A percentile compares a stretch with the other conserved stretches of the same genome.
Evolutionary conservation across 192 early-diverging fungal species (phyloP).

Genomic region (Coemansia umbellata): DNA sequence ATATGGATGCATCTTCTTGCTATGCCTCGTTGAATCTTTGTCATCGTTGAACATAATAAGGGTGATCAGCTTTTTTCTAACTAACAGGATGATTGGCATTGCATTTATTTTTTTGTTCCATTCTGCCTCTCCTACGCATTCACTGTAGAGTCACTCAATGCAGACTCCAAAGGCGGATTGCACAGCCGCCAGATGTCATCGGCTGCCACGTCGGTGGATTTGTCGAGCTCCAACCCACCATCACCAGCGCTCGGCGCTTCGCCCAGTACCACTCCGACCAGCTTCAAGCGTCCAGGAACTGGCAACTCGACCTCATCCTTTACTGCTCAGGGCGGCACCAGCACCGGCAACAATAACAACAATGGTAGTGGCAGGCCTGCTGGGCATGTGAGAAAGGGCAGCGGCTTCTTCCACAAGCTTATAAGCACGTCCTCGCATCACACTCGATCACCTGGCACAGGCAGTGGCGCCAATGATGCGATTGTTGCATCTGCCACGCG

Average conservation of each 20-base stretch:
- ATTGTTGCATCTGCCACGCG: neutral
- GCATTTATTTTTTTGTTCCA: no score
- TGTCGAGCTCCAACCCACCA: no score
- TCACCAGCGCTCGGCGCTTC: no score
- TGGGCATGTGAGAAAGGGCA: slow-evolving; percentile 38
- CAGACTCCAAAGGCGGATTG: neutral
- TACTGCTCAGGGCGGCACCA: neutral
- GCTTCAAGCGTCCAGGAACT: no score
- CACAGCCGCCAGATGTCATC: slow-evolving; percentile 15
- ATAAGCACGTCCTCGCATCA: slow-evolving; percentile 6
- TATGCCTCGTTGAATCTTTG: no score
- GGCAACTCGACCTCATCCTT: no score
- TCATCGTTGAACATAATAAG: no score
- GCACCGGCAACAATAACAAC: neutral
- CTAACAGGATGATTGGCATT: no score
- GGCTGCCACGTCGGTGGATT: slow-evolving; percentile 10
- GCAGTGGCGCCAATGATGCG: neutral
- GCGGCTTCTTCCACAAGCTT: slow-evolving; percentile 41
- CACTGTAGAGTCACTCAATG: neutral
- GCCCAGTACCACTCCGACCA: no score
- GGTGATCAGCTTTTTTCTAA: no score
- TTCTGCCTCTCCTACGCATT: no score
- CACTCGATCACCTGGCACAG: neutral
- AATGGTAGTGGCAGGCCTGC: neutral
- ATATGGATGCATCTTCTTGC: no score